Evolutionary conservation across 2,329 filamentous ascomycete genomes (phyloP).

Genomic region (Fusarium proliferatum): DNA sequence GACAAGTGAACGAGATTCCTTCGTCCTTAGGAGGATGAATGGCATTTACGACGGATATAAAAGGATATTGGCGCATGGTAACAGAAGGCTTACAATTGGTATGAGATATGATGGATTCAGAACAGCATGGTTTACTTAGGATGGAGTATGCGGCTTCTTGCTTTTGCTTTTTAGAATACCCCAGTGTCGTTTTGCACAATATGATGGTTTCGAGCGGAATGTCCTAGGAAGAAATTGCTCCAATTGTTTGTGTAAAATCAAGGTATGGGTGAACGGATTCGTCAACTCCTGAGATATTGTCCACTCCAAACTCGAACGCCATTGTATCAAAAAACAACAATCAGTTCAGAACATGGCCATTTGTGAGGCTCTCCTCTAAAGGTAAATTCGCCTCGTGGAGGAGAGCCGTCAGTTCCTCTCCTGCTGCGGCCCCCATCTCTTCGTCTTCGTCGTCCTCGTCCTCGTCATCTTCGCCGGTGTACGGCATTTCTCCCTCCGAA

Average conservation of each 20-base stretch:
- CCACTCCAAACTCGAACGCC: neutral
- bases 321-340: neutral
- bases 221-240: neutral
- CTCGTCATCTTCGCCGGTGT: slow-evolving; percentile 35
- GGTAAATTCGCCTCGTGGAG: slow-evolving; percentile 35
- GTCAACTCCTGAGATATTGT: neutral
- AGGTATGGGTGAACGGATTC: neutral
- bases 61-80: slow-evolving; percentile 18
- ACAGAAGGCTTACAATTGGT: neutral
- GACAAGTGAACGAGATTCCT: neutral
- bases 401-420: slow-evolving; percentile 37
- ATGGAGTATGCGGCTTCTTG: slow-evolving; percentile 33
- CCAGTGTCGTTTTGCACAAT: slow-evolving; percentile 36
- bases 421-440: slow-evolving; percentile 15
- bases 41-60: slow-evolving; percentile 8
- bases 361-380: slow-evolving; percentile 21
- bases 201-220: neutral
- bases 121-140: slow-evolving; percentile 26
- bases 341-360: neutral
- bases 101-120: slow-evolving; percentile 22
- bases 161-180: slow-evolving; percentile 47
- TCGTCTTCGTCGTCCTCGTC: slow-evolving; percentile 25
- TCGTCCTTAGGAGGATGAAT: neutral
- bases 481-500: slow-evolving; percentile 45
- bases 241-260: neutral